Base-by-base conservation (phyloP, 495 filamentous ascomycete species). In the Penicillium turbatum region DNA sequence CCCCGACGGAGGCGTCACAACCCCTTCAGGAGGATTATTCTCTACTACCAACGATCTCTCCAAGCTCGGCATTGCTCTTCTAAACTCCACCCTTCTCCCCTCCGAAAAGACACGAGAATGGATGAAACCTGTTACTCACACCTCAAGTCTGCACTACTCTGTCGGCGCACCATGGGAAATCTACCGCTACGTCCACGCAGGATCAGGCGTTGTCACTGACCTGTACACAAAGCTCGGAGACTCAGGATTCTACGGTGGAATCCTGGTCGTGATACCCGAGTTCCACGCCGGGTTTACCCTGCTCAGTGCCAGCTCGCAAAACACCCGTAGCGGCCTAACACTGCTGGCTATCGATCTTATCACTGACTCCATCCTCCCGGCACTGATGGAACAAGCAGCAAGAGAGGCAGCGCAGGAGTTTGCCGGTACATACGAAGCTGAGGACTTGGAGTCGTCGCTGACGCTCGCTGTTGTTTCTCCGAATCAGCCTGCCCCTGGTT, bases 141-240 rank as follows among this genome's bases (percentile, higher is more conserved):
- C 79, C 48, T 73, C 72, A 46, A 68, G 72, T 53, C 64, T 79
- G 7, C 66, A 64, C 29, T 74, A 78, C 54, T 51, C 72, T 0
- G 45, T 81, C 13, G 81, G 80, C 16, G 48, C 56, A 1, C 73
- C 75, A 1, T 76, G 75, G 75, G 72, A 75, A 41, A 76, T 78
- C 37, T 67, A 63, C 32, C 59, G 71, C 10, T 72, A 69, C 57
- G 49, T 60, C 2, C 54, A 72, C 48, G 46, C 58, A 3, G 41
- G 44, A 7, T 55, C 63, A 2, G 58, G 60, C 13, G 47, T 60
- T 2, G 56, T 72, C 43, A 72, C 66, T 0, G 64, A 72, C 46
- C 53, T 78, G 32, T 78, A 78, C 52, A 76, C 74, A 34, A 78
- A 78, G 51, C 49, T 64, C 0, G 75, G 75, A 8, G 73, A 76